A percentile compares a stretch with the other conserved stretches of the same genome.
phyloP scores from a whole-genome alignment of 108 stramenopile genomes.

The Pseudonitzschia multiseries region DNA sequence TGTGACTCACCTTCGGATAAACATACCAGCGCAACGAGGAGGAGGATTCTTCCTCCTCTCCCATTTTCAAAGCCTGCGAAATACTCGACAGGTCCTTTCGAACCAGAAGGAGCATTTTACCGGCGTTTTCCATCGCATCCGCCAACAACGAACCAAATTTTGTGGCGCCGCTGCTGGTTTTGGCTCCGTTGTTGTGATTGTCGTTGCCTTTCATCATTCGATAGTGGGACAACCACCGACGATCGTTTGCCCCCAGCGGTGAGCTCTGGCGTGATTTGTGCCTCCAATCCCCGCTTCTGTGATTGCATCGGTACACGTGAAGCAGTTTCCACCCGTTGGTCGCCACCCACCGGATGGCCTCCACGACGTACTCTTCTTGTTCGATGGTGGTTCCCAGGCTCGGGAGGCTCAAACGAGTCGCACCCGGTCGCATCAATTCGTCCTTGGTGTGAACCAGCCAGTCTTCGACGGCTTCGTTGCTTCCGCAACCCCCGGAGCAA shows the following conservation, averaged over 20 bases:
- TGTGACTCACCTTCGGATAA: slow-evolving; percentile 45
- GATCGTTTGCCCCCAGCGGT: slow-evolving; percentile 68
- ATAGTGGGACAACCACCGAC: slow-evolving; percentile 82
- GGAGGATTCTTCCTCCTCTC: slow-evolving; percentile 45
- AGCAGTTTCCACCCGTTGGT: slow-evolving; percentile 87
- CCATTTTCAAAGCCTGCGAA: slow-evolving; percentile 78
- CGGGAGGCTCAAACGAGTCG: slow-evolving; percentile 86
- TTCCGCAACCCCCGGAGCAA: slow-evolving; percentile 3
- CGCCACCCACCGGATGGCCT: slow-evolving; percentile 89
- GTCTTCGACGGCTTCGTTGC: slow-evolving; percentile 73
- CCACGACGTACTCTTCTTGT: slow-evolving; percentile 88
- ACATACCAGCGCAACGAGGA: slow-evolving; percentile 72
- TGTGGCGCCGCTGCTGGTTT: neutral
- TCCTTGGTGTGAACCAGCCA: slow-evolving; percentile 83
- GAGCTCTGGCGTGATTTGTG: slow-evolving; percentile 79
- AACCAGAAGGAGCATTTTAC: slow-evolving; percentile 54
- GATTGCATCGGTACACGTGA: slow-evolving; percentile 90
- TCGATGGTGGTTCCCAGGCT: slow-evolving; percentile 68
- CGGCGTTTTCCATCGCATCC: slow-evolving; percentile 59
- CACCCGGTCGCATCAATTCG: slow-evolving; percentile 91
- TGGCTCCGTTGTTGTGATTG: neutral
- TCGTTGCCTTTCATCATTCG: slow-evolving; percentile 1
- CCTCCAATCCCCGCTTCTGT: slow-evolving; percentile 82
- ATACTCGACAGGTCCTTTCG: slow-evolving; percentile 59
- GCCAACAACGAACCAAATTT: slow-evolving; percentile 24